phyloP scores from a whole-genome alignment of 2,329 filamentous ascomycete genomes.

The Colletotrichum orbiculare region DNA sequence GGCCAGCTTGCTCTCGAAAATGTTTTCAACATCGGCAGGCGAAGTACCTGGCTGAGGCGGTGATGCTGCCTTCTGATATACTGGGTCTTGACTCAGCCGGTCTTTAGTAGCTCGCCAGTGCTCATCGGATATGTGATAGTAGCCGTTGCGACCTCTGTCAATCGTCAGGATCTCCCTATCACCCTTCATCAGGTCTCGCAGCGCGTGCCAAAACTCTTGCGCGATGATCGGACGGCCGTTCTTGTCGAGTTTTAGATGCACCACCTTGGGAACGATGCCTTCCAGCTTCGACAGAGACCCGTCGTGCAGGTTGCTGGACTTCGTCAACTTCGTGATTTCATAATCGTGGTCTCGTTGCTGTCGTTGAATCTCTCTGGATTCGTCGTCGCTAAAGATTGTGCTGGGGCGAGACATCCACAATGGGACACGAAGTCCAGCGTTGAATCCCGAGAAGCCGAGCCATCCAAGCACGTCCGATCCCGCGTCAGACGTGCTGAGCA shows the following conservation, averaged over 20 bases:
- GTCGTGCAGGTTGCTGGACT: constrained; percentile 48
- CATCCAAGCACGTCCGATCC: constrained; percentile 36
- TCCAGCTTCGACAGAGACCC: constrained; percentile 56
- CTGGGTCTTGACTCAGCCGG: constrained; percentile 52
- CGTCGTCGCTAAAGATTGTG: constrained; percentile 27
- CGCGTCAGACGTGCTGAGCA: neutral
- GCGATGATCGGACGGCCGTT: constrained; percentile 66
- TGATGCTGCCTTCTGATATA: constrained; percentile 43
- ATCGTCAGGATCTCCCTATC: constrained; percentile 61
- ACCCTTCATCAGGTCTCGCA: constrained; percentile 64
- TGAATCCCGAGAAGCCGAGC: constrained; percentile 42
- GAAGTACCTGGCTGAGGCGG: constrained; percentile 35
- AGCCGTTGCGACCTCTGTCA: constrained; percentile 51
- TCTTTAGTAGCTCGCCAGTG: constrained; percentile 60
- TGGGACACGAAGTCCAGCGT: constrained; percentile 44
- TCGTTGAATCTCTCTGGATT: constrained; percentile 23
- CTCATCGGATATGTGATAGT: constrained; percentile 54
- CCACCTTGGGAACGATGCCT: constrained; percentile 63
- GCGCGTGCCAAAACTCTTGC: constrained; percentile 73
- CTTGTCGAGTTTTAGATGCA: constrained; percentile 65
- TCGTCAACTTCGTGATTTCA: constrained; percentile 45
- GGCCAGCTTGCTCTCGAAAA: constrained; percentile 47
- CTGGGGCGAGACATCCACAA: constrained; percentile 34
- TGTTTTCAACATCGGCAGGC: constrained; percentile 41
- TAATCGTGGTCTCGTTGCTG: constrained; percentile 42